Percentiles rank a stretch among this genome's conserved stretches.
Conservation (phyloP, 441 rosid species). For the Gossypium davidsonii region DNA sequence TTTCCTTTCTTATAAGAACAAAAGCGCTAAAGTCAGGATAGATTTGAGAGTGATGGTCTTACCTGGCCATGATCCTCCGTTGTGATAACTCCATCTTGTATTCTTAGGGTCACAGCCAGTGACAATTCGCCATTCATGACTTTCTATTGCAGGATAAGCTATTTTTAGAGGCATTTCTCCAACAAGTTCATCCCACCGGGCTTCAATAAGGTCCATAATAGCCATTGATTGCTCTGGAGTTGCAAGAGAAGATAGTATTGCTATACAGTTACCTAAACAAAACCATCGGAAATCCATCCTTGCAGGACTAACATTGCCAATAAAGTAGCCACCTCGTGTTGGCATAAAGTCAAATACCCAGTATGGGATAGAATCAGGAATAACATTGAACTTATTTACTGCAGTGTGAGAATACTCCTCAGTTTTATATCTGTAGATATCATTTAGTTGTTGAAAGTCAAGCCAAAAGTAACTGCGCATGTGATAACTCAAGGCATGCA, state of each 20-base stretch:
- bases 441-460: conserved; percentile 82
- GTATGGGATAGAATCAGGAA: conserved; percentile 88
- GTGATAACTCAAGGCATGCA: conserved; percentile 86
- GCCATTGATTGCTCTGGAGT: conserved; percentile 88
- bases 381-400: conserved; percentile 83
- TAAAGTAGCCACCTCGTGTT: conserved; percentile 82
- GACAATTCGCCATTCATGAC: conserved; percentile 72
- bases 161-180: conserved; percentile 95
- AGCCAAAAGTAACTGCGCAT: conserved; percentile 92
- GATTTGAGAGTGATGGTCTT: conserved; percentile 15
- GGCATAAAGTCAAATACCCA: conserved; percentile 98
- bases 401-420: conserved; percentile 97
- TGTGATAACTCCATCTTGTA: conserved; percentile 95
- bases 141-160: conserved; percentile 79
- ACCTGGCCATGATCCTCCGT: conserved; percentile 99
- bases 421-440: conserved; percentile 84
- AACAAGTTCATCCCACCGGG: conserved; percentile 87
- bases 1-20: neutral
- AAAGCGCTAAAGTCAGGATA: conserved; percentile 5
- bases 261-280: conserved; percentile 78
- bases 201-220: conserved; percentile 90
- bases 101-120: conserved; percentile 96
- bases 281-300: conserved; percentile 96
- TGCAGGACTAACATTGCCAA: conserved; percentile 91
- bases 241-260: conserved; percentile 76